A percentile compares a stretch with the other conserved stretches of the same genome.
Evolutionary conservation across 1,284 basidiomycete species (phyloP).

Genomic region (Ceraceosorus guamensis): DNA sequence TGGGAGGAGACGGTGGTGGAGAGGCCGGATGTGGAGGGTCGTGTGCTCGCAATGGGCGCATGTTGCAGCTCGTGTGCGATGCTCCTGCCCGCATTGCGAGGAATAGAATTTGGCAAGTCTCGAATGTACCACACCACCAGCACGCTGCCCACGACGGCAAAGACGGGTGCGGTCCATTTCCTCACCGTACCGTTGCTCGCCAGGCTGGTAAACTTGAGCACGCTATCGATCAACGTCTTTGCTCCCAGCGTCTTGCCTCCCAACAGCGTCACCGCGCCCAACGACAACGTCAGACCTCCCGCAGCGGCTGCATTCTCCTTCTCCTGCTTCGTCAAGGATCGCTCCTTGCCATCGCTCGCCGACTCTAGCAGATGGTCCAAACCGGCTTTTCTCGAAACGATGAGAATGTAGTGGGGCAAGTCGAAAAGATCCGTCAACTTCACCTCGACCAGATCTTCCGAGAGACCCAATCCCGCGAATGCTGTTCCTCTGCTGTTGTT

Average conservation of each 20-base stretch:
- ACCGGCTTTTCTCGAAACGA: constrained; percentile 13
- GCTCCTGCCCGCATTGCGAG: constrained; percentile 59
- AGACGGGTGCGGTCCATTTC: constrained; percentile 77
- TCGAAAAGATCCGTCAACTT: constrained; percentile 75
- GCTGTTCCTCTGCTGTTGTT: constrained; percentile 46
- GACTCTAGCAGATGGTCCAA: too few species aligned
- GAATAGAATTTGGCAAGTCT: constrained; percentile 83
- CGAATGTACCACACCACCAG: constrained; percentile 73
- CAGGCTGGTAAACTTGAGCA: constrained; percentile 54
- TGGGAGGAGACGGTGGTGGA: neutral
- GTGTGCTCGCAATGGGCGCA: neutral
- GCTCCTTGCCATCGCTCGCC: too few species aligned
- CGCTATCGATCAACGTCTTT: constrained; percentile 37
- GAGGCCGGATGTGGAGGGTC: too few species aligned
- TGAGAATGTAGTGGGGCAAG: constrained; percentile 58
- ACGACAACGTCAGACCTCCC: constrained; percentile 31
- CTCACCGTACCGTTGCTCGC: constrained; percentile 73
- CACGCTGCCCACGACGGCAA: constrained; percentile 68
- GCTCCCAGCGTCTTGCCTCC: constrained; percentile 69
- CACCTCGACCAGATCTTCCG: constrained; percentile 43
- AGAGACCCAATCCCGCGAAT: constrained; percentile 37
- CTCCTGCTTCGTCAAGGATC: constrained; percentile 9
- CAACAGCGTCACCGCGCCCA: constrained; percentile 78
- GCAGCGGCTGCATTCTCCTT: constrained; percentile 42
- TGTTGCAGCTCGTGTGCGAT: constrained; percentile 26